A percentile compares a stretch with the other conserved stretches of the same genome.
Conservation (phyloP, 495 filamentous ascomycete genomes). For the Talaromyces proteolyticus region DNA sequence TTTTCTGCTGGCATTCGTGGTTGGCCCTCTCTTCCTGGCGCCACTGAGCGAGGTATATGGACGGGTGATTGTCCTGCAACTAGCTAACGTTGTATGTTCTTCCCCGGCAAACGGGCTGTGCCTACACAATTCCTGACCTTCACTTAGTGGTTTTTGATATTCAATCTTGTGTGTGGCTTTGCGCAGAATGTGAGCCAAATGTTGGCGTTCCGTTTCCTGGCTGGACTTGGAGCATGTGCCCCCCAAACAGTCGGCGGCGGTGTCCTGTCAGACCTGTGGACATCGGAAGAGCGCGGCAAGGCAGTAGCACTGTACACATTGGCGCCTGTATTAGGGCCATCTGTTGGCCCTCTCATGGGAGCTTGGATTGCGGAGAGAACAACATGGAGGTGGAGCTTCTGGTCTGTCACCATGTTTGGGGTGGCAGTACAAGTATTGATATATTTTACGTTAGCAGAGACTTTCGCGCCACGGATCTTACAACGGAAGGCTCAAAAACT, state of each 20-base stretch:
- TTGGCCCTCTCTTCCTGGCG: conserved; percentile 52
- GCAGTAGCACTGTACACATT: conserved; percentile 50
- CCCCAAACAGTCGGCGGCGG: conserved; percentile 45
- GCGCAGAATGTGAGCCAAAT: conserved; percentile 46
- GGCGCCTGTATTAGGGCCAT: conserved; percentile 46
- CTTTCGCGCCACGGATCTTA: conserved; percentile 15
- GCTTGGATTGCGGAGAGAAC: conserved; percentile 48
- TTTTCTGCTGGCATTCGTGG: conserved; percentile 46
- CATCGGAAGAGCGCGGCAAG: conserved; percentile 47
- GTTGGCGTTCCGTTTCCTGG: conserved; percentile 51
- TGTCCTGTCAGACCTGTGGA: conserved; percentile 24
- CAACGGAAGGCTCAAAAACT: conserved; percentile 11
- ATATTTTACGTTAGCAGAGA: conserved; percentile 14
- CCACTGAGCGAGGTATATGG: conserved; percentile 64
- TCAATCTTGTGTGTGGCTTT: conserved; percentile 44
- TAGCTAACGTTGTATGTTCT: conserved; percentile 52
- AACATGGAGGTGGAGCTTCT: conserved; percentile 54
- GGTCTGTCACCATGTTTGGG: conserved; percentile 14
- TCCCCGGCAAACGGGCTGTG: conserved; percentile 43
- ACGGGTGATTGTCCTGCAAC: conserved; percentile 47
- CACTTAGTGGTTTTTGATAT: too few species aligned
- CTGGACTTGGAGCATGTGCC: conserved; percentile 47
- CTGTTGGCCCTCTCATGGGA: conserved; percentile 38
- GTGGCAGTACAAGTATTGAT: neutral
- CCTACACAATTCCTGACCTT: too few species aligned